Evolutionary conservation across 2,329 filamentous ascomycete genomes (phyloP).

Genomic region (Clathrospora elynae): DNA sequence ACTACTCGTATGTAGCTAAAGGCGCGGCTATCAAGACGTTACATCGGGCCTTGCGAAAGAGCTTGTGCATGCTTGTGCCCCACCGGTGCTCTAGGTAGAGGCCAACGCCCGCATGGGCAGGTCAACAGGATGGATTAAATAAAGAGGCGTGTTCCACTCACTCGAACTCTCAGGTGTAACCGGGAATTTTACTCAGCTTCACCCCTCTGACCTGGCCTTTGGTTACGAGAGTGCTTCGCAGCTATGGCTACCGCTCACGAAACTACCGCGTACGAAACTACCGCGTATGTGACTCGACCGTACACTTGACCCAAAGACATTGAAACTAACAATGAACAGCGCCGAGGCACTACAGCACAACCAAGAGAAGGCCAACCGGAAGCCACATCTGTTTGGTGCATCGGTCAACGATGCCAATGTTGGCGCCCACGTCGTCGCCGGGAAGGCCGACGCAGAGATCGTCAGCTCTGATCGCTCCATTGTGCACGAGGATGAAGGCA

Average conservation of each 20-base stretch:
- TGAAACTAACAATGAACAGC: constrained; percentile 21
- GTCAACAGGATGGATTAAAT: constrained; percentile 30
- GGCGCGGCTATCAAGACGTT: constrained; percentile 35
- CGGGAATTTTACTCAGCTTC: constrained; percentile 13
- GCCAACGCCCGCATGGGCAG: constrained; percentile 18
- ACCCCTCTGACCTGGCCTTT: constrained; percentile 11
- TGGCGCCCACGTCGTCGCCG: constrained; percentile 22
- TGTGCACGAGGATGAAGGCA: constrained; percentile 33
- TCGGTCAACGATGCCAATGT: constrained; percentile 29
- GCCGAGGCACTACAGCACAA: constrained; percentile 39
- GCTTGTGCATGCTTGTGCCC: constrained; percentile 33
- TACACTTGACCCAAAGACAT: not conserved
- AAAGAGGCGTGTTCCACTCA: constrained; percentile 24
- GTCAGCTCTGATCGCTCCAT: constrained; percentile 24
- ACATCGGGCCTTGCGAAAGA: constrained; percentile 34
- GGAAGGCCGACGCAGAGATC: constrained; percentile 20
- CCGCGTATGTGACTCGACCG: constrained; percentile 30
- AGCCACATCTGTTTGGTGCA: constrained; percentile 36
- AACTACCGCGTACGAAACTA: constrained; percentile 35
- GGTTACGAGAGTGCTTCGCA: constrained; percentile 9
- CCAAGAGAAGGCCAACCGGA: constrained; percentile 37
- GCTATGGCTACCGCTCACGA: constrained; percentile 37
- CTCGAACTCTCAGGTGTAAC: constrained; percentile 16
- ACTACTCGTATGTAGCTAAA: constrained; percentile 16
- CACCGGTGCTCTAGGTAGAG: constrained; percentile 15